These are phyloP conservation scores for Mycosphaerella sp. DNA, from an alignment of 2,329 filamentous ascomycete species.

Conservation along the genomic window DNA sequence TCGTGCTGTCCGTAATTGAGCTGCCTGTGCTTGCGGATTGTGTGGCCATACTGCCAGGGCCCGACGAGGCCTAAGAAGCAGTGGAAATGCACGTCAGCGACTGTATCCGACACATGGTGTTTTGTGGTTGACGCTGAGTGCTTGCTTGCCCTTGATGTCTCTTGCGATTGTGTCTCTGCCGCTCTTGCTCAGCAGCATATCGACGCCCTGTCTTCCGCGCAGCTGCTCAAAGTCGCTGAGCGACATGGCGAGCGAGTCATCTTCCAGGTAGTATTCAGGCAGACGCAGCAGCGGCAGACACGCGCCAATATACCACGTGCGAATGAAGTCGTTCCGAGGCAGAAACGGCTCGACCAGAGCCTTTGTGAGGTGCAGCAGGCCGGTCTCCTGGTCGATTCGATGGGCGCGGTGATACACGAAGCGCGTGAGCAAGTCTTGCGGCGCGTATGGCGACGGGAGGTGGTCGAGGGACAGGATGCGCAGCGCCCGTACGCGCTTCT, in stretches of 20 bases:
- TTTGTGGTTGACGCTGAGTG: no score
- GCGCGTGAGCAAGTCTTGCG: conserved; percentile 51
- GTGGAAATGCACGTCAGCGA: no score
- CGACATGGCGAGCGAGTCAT: conserved; percentile 49
- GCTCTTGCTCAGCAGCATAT: conserved; percentile 53
- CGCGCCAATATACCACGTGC: conserved; percentile 62
- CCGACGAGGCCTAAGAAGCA: conserved; percentile 49
- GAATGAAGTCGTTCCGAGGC: conserved; percentile 53
- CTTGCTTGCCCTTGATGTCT: conserved; percentile 50
- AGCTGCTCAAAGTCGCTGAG: conserved; percentile 60
- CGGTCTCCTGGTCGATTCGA: conserved; percentile 64
- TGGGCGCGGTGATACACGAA: conserved; percentile 65
- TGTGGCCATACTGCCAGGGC: conserved; percentile 66
- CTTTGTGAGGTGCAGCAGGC: conserved; percentile 62
- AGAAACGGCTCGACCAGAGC: conserved; percentile 65
- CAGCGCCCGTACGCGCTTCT: conserved; percentile 59
- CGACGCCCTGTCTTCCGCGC: conserved; percentile 53
- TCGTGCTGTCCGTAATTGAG: conserved; percentile 14
- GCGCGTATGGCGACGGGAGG: conserved; percentile 43
- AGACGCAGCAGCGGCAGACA: conserved; percentile 63
- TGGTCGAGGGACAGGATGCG: conserved; percentile 54
- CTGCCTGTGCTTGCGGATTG: conserved; percentile 49
- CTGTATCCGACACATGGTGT: no score
- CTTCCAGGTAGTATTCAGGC: conserved; percentile 61
- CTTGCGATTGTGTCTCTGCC: conserved; percentile 42